Base-by-base conservation (phyloP, 2,329 filamentous ascomycete genomes). In the Taxawa tesnikishii region DNA sequence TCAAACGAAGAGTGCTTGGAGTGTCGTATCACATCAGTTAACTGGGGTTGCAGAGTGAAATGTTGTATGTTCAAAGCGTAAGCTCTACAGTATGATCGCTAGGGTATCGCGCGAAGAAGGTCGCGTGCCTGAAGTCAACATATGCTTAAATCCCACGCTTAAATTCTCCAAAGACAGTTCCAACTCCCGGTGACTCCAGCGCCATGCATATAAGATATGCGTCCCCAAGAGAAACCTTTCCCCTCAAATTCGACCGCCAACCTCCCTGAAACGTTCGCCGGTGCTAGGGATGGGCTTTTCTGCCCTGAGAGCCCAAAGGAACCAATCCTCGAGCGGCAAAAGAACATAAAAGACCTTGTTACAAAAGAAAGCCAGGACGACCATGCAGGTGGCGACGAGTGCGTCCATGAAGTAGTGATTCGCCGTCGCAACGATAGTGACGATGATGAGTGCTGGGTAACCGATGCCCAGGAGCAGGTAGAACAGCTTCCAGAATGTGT, bases 391-490 rank as follows among this genome's bases (percentile, higher is more conserved):
- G 8, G 66, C 66, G 7, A 67, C 56, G 23, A 61, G 38, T 1
- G 66, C 66, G 43, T 70, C 67, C 36, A 70, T 53, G 54, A 63
- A 65, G 47, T 68, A 77, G 44, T 70, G 71, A 41, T 75, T 75
- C 16, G 70, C 71, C 0, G 71, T 75, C 9, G 70, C 65, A 12
- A 75, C 60, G 36, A 75, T 75, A 17, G 66, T 67, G 1, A 65
- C 56, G 29, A 75, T 46, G 31, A 74, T 69, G 44, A 68, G 62
- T 4, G 51, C 42, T 2, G 70, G 70, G 43, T 74, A 74, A 28
- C 58, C 52, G 12, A 73, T 36, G 17, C 69, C 68, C 11, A 68
- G 29, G 1, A 48, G n/a, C 3, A 63, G 40, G 38, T 65, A 67
- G 33, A 62, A 58, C 4, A 55, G 38, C 36, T 64, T 61, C 41